phyloP scores from a whole-genome alignment of 2,329 filamentous ascomycete species.

The Rasamsonia emersonii region DNA sequence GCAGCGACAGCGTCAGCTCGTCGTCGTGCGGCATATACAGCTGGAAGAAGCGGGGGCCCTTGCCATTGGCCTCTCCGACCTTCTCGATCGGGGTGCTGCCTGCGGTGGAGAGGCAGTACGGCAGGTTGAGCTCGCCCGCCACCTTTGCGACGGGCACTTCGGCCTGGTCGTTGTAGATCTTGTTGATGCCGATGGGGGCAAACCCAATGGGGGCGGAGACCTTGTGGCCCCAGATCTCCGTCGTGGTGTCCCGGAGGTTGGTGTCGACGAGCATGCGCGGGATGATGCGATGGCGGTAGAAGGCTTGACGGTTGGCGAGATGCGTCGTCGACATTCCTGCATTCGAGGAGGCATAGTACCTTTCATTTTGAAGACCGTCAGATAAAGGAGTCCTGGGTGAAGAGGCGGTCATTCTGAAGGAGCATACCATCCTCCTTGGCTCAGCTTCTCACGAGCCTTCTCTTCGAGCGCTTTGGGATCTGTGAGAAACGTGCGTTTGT shows the following conservation, averaged over 20 bases:
- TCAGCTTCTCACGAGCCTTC: constrained; percentile 48
- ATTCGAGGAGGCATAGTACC: constrained; percentile 30
- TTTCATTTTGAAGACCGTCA: constrained; percentile 4
- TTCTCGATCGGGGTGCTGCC: constrained; percentile 50
- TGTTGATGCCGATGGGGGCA: constrained; percentile 57
- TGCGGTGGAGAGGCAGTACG: constrained; percentile 53
- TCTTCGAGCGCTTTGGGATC: constrained; percentile 52
- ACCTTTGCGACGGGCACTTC: constrained; percentile 54
- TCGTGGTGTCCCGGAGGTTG: constrained; percentile 46
- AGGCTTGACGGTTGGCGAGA: constrained; percentile 53
- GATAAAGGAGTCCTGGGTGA: constrained; percentile 1
- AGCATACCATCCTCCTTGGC: constrained; percentile 46
- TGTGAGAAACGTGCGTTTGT: constrained; percentile 3
- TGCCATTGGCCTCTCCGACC: constrained; percentile 48
- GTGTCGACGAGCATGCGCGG: constrained; percentile 55
- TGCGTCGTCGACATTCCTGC: constrained; percentile 36
- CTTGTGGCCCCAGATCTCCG: constrained; percentile 52
- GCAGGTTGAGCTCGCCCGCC: constrained; percentile 50
- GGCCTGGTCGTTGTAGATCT: constrained; percentile 52
- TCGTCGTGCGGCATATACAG: constrained; percentile 58
- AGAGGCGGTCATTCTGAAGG: not conserved
- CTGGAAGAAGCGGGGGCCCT: constrained; percentile 50
- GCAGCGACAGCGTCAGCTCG: constrained; percentile 47
- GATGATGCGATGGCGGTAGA: constrained; percentile 56
- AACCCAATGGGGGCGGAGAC: constrained; percentile 56